phyloP scores from a whole-genome alignment of 129 eudicot species.

The Saposhnikovia divaricata region DNA sequence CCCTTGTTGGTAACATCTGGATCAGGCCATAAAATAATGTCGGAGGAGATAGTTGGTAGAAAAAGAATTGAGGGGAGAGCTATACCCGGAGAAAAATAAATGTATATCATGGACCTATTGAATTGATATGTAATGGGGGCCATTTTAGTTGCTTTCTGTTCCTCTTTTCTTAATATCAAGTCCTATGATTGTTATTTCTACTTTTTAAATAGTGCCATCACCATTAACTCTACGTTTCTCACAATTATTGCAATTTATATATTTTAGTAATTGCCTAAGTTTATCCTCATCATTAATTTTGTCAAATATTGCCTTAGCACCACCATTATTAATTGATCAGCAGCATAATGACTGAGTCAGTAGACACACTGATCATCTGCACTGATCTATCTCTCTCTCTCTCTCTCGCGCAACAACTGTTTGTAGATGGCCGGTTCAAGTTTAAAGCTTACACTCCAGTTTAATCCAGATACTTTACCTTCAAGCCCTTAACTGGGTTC shows the following conservation, averaged over 20 bases:
- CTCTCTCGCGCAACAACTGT: too few species aligned
- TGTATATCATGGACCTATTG: constrained; percentile 12
- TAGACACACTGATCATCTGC: constrained; percentile 1
- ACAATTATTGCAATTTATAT: background rate
- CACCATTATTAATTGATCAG: background rate
- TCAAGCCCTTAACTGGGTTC: background rate
- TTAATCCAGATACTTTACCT: background rate
- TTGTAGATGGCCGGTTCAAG: too few species aligned
- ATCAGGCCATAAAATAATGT: constrained; percentile 1
- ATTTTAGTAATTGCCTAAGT: background rate
- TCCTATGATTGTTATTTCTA: background rate
- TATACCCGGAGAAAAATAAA: background rate
- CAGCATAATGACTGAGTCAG: background rate
- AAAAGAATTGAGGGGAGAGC: background rate
- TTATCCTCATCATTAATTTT: background rate
- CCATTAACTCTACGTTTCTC: constrained; percentile 3
- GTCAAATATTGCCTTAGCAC: background rate
- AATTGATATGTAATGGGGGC: constrained; percentile 17
- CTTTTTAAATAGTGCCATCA: constrained; percentile 1
- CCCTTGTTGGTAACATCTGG: background rate
- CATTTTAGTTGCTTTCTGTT: constrained; percentile 7
- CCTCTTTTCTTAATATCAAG: background rate
- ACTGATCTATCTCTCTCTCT: too few species aligned
- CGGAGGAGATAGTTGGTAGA: background rate
- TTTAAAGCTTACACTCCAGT: too few species aligned